Percentiles rank a stretch among this genome's conserved stretches.
phyloP scores from a whole-genome alignment of 2,329 filamentous ascomycete species.

The Zalaria sp. region DNA sequence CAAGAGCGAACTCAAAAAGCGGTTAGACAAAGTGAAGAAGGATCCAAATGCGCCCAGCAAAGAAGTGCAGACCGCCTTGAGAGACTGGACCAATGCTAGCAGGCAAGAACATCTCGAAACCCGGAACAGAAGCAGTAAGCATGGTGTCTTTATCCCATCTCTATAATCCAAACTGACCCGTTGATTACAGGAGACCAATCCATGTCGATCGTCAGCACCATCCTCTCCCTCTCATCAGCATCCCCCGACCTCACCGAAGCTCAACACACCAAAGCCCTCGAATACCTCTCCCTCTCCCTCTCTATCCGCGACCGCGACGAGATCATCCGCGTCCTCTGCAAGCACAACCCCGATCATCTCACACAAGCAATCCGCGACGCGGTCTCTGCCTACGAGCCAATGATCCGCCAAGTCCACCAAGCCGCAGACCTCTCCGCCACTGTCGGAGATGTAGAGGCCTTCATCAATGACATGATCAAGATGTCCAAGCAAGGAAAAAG shows the following conservation, averaged over 20 bases:
- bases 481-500: slow-evolving; percentile 22
- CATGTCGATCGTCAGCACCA: slow-evolving; percentile 51
- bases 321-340: slow-evolving; percentile 53
- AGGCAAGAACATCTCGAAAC: slow-evolving; percentile 44
- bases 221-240: slow-evolving; percentile 42
- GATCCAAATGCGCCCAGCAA: slow-evolving; percentile 44
- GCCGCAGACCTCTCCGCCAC: slow-evolving; percentile 58
- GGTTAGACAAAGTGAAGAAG: slow-evolving; percentile 50
- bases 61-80: slow-evolving; percentile 47
- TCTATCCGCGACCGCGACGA: slow-evolving; percentile 60
- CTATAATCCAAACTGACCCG: slow-evolving; percentile 42
- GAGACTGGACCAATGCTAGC: slow-evolving; percentile 37
- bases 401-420: slow-evolving; percentile 59
- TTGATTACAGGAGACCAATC: slow-evolving; percentile 22
- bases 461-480: slow-evolving; percentile 58
- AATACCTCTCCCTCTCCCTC: slow-evolving; percentile 58
- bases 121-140: slow-evolving; percentile 39
- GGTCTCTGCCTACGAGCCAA: slow-evolving; percentile 56
- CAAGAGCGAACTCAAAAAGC: slow-evolving; percentile 52
- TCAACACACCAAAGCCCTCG: slow-evolving; percentile 50
- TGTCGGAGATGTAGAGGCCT: slow-evolving; percentile 50
- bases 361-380: slow-evolving; percentile 52
- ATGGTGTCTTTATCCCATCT: slow-evolving; percentile 31
- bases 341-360: slow-evolving; percentile 55
- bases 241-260: slow-evolving; percentile 36